Evolutionary conservation across 1,284 basidiomycete species (phyloP), one percentile per base, ranked within the genome.

Genomic region (Retiboletus flavoniger): DNA sequence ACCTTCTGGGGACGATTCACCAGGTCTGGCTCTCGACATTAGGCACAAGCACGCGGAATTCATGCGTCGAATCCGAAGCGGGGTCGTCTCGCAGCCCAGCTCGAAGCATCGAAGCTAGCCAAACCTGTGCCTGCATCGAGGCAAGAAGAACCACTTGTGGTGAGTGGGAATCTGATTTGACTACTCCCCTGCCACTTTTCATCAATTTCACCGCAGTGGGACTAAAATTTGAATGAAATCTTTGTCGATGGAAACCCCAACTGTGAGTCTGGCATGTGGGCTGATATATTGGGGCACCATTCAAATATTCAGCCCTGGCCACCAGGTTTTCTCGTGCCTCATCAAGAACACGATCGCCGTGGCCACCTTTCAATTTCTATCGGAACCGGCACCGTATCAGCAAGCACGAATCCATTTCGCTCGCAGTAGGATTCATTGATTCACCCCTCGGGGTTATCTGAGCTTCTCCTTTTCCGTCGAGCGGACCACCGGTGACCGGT

Each of bases 101-200:
- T 80, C 47, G 74, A 76, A 63, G 73, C 77, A 44, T 78, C 76
- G 51, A 83, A 80, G 67, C 70, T 74, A 52, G 69, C 75, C 24
- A 80, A 77, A 65, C 68, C 70, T 63, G 71, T 66, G 45, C 76
- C 82, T 61, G 76, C 82, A 68, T 62, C 74, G 53, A 74, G 71
- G 63, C 72, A 81, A 68, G 80, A 84, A 63, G 80, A 82, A 54
- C 74, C 74, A 60, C 74, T 87, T 65, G 84, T 89, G 78, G 87
- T 89, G 72, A 64, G 72, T 70, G 62, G 63, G 59, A 58, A 54
- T 40, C 68, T 59, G 63, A 60, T 55, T 54, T 39, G 55, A 54
- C 50, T 10, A 42, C 34, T 29, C 39, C 38, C 54, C 49, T 59
- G 53, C 55, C 58, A 56, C 52, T 65, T 60, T 59, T 69, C 61